Base-by-base conservation (phyloP, 2,329 filamentous ascomycete genomes). In the Xylaria sp. region DNA sequence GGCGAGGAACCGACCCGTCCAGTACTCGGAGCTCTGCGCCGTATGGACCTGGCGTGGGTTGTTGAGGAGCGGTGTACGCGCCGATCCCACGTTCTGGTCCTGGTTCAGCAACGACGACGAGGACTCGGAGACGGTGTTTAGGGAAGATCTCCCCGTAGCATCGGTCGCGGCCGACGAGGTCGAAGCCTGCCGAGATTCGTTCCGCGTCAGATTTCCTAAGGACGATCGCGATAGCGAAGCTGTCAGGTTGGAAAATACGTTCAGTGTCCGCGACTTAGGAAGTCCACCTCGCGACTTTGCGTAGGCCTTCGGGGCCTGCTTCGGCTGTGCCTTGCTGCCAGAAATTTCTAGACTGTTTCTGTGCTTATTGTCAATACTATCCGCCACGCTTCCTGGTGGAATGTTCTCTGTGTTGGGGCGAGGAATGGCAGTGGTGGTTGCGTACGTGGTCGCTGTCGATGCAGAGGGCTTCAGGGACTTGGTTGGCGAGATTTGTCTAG, bases 1-100 rank as follows among this genome's bases (percentile, higher is more conserved):
- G 2, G 81, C 71, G 46, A 78, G 71, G 64, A 87, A 86, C 38
- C 86, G 81, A 17, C 86, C 86, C 9, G 77, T 74, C 86, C 86
- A 89, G 67, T 86, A 88, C 2, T 74, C 68, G 1, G 77, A 75
- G 5, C 76, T 70, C 61, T 81, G 77, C 1, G 78, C 74, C 0
- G 65, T 70, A 46, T 66, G 65, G 13, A 84, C 68, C 20, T 70
- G 53, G 22, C 59, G 63, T n/a, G 64, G 59, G 34, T 69, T 61
- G 26, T 44, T 11, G 19, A 26, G 21, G 9, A 5, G 18, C 41
- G 39, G 41, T 13, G 26, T n/a, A 11, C 24, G 29, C 48, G 50
- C 8, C 44, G 62, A 58, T 7, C 47, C 39, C n/a, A 20, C 29
- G 37, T 21, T 44, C 52, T 21, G 49, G 37, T 21, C 39, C 52